Evolutionary conservation across 108 stramenopile species (phyloP).

Genomic region (Skeletonema tropicum): DNA sequence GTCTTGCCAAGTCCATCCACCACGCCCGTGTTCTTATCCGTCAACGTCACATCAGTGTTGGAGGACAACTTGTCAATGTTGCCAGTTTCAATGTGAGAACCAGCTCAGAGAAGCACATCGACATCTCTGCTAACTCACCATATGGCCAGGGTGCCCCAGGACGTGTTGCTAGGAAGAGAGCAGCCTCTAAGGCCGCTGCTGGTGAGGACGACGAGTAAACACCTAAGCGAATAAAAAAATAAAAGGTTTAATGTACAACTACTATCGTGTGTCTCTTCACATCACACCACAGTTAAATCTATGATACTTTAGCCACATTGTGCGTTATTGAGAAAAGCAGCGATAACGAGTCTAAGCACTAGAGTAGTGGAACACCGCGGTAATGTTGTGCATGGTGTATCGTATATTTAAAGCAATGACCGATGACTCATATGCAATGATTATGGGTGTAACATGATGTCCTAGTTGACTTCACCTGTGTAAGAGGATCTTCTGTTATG

Average conservation of each 20-base stretch:
- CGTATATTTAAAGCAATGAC: too few species aligned
- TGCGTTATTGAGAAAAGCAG: too few species aligned
- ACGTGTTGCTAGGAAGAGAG: conserved; percentile 95
- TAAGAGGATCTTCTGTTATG: too few species aligned
- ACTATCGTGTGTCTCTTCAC: neutral
- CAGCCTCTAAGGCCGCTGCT: conserved; percentile 91
- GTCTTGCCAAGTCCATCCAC: conserved; percentile 98
- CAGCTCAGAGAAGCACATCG: conserved; percentile 98
- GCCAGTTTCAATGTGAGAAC: conserved; percentile 98
- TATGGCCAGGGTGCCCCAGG: conserved; percentile 98
- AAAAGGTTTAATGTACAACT: conserved; percentile 13
- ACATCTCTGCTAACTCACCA: conserved; percentile 95
- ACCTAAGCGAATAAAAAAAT: conserved; percentile 16
- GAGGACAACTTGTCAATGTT: conserved; percentile 97
- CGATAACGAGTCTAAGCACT: too few species aligned
- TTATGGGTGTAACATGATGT: too few species aligned
- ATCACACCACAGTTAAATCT: too few species aligned
- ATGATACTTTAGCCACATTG: too few species aligned
- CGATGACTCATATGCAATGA: too few species aligned
- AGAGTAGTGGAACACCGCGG: too few species aligned
- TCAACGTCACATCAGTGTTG: conserved; percentile 99
- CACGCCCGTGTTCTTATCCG: conserved; percentile 99
- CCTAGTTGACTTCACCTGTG: too few species aligned
- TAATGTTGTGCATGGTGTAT: too few species aligned
- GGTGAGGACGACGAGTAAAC: conserved; percentile 90